Evolutionary conservation across 2,329 filamentous ascomycete species (phyloP).

Genomic region (Ophiostoma montium): DNA sequence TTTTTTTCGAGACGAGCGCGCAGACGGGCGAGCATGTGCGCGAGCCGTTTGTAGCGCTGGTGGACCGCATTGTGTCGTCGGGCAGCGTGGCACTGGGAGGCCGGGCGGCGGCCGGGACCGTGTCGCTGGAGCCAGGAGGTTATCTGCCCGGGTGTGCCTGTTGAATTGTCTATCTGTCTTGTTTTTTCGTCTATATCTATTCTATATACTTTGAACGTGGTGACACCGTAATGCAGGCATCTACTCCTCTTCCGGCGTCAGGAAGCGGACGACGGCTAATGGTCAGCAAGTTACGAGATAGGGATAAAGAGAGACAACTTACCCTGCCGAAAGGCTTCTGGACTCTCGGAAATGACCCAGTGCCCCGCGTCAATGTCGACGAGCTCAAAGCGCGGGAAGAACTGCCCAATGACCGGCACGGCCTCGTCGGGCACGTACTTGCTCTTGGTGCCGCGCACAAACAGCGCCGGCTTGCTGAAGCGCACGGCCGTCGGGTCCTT

Average conservation of each 20-base stretch:
- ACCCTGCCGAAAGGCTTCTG: conserved; percentile 64
- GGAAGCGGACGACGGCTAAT: conserved; percentile 22
- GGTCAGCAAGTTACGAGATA: neutral
- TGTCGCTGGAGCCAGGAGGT: conserved; percentile 20
- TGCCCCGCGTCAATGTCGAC: conserved; percentile 67
- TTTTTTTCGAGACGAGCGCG: conserved; percentile 39
- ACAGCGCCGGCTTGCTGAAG: conserved; percentile 66
- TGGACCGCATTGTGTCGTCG: conserved; percentile 30
- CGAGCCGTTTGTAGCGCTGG: conserved; percentile 36
- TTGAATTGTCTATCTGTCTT: neutral
- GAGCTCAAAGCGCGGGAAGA: conserved; percentile 66
- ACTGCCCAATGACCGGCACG: conserved; percentile 63
- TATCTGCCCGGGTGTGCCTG: conserved; percentile 8
- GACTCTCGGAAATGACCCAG: conserved; percentile 83
- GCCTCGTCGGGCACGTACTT: conserved; percentile 70
- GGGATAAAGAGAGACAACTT: conserved; percentile 17
- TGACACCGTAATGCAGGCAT: neutral
- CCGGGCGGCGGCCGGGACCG: conserved; percentile 20
- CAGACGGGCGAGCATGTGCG: conserved; percentile 38
- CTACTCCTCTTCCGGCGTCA: conserved; percentile 19
- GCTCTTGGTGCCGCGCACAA: conserved; percentile 65
- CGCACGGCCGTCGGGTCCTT: conserved; percentile 51
- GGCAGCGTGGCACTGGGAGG: neutral
- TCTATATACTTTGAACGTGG: neutral
- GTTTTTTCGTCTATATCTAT: neutral